These are phyloP conservation scores for Pseudopithomyces maydicus DNA, from an alignment of 2,329 filamentous ascomycete species.

Conservation along the genomic window DNA sequence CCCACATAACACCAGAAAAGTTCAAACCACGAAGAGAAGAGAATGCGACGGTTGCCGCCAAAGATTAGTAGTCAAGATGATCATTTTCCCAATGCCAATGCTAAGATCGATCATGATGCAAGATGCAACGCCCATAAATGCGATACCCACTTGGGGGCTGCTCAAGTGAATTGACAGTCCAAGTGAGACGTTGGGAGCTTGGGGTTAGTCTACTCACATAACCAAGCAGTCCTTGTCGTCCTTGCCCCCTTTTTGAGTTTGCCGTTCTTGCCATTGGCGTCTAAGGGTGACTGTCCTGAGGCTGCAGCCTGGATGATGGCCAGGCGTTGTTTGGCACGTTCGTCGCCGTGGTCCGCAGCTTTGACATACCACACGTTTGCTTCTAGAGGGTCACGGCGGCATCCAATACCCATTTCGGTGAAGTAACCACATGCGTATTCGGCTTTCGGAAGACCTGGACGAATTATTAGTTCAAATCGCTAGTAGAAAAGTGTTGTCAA, in stretches of 20 bases:
- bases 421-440: conserved; percentile 97
- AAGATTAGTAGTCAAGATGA: conserved; percentile 12
- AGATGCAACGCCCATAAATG: not conserved
- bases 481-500: conserved; percentile 31
- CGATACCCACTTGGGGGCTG: no score
- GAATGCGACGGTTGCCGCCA: conserved; percentile 2
- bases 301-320: conserved; percentile 86
- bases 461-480: not conserved
- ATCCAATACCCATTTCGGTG: conserved; percentile 97
- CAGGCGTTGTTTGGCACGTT: conserved; percentile 84
- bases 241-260: conserved; percentile 44
- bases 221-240: conserved; percentile 47
- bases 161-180: no score
- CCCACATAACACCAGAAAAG: conserved; percentile 8
- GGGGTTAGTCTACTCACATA: conserved; percentile 29
- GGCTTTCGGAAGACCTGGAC: conserved; percentile 68
- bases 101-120: not conserved
- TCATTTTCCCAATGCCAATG: not conserved
- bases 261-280: conserved; percentile 24
- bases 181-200: not conserved
- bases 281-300: conserved; percentile 52
- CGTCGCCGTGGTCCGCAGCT: conserved; percentile 89
- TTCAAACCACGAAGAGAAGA: conserved; percentile 2
- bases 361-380: conserved; percentile 99
- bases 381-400: conserved; percentile 89